Percentiles rank a stretch among this genome's conserved stretches.
phyloP scores from a whole-genome alignment of 257 asterid genomes.

The Henckelia pumila region DNA sequence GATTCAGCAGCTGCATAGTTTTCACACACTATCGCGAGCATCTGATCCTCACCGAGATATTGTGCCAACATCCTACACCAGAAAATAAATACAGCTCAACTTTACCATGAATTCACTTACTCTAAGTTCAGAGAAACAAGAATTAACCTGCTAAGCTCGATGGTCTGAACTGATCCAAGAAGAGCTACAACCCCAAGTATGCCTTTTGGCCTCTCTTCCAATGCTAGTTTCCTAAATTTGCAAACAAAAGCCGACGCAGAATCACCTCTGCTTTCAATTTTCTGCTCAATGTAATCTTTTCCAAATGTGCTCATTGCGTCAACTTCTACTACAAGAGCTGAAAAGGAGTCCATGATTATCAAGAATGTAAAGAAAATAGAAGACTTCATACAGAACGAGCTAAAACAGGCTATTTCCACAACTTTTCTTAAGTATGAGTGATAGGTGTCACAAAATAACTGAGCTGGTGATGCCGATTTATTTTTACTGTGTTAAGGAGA shows the following conservation, averaged over 20 bases:
- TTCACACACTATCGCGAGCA: constrained; percentile 68
- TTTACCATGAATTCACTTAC: neutral
- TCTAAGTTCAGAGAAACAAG: constrained; percentile 9
- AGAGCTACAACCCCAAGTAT: constrained; percentile 63
- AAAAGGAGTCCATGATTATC: constrained; percentile 12
- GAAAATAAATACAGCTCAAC: neutral
- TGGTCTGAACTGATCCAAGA: constrained; percentile 48
- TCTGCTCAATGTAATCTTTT: constrained; percentile 24
- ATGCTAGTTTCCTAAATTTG: constrained; percentile 25
- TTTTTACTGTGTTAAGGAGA: no score
- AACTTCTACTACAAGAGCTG: constrained; percentile 33
- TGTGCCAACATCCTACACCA: constrained; percentile 47
- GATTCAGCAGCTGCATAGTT: constrained; percentile 33
- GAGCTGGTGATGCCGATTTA: no score
- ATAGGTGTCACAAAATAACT: no score
- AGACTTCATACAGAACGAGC: no score
- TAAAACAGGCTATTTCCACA: no score
- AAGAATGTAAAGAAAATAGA: neutral
- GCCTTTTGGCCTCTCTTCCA: constrained; percentile 21
- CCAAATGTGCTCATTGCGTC: constrained; percentile 22
- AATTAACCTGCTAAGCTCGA: constrained; percentile 59
- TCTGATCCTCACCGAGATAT: constrained; percentile 61
- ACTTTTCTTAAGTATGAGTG: no score
- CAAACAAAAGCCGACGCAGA: constrained; percentile 53
- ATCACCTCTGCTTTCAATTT: constrained; percentile 33